These are phyloP conservation scores for Fagopyrum homotropicum DNA, from an alignment of 148 eudicot species.

Conservation along the genomic window DNA sequence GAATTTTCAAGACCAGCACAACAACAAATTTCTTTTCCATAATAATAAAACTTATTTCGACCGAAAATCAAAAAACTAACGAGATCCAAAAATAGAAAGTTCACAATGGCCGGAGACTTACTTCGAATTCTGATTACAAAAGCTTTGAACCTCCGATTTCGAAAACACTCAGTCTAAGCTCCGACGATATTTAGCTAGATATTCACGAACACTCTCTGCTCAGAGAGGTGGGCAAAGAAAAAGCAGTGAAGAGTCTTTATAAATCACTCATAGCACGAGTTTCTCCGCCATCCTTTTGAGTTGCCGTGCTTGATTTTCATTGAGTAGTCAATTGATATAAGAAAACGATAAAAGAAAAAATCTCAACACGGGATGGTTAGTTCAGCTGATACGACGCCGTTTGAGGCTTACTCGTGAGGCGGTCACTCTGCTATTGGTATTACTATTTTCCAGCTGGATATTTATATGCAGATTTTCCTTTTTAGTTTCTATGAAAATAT, in stretches of 20 bases:
- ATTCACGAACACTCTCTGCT: background rate
- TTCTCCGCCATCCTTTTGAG: background rate
- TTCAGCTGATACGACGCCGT: background rate
- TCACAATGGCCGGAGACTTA: background rate
- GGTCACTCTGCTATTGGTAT: background rate
- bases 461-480: no score
- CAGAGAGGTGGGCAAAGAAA: background rate
- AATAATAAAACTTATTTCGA: background rate
- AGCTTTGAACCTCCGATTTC: background rate
- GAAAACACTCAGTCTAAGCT: background rate
- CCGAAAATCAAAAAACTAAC: background rate
- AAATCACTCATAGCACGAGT: background rate
- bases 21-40: background rate
- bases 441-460: background rate
- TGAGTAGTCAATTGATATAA: background rate
- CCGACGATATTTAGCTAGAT: background rate
- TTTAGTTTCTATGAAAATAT: no score
- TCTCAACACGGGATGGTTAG: background rate
- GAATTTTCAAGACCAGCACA: slow-evolving; percentile 2
- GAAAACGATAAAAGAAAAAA: background rate
- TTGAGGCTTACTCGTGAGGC: background rate
- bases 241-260: background rate
- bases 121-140: background rate
- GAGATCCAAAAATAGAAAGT: slow-evolving; percentile 6
- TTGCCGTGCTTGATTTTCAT: slow-evolving; percentile 1